phyloP scores from a whole-genome alignment of 2,329 filamentous ascomycete genomes.

The Aspergillus novoparasiticus region DNA sequence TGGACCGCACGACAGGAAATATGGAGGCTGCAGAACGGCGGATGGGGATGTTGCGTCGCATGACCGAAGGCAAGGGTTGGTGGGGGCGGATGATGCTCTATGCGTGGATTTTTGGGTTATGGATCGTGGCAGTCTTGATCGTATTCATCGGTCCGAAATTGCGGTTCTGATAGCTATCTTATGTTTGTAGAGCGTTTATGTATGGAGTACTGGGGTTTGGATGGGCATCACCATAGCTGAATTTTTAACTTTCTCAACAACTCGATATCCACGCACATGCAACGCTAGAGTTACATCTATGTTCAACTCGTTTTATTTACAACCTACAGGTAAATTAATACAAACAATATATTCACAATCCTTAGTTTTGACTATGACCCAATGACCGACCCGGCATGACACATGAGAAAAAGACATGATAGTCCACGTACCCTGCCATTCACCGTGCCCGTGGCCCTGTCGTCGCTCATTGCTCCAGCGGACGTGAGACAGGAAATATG shows the following conservation, averaged over 20 bases:
- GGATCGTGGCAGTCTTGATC: constrained; percentile 74
- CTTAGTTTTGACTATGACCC: constrained; percentile 31
- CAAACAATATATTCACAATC: constrained; percentile 22
- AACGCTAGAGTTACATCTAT: constrained; percentile 22
- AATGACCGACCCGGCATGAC: constrained; percentile 40
- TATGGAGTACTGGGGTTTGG: constrained; percentile 4
- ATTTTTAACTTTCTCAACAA: neutral
- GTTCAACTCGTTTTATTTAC: neutral
- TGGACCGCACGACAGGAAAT: constrained; percentile 74
- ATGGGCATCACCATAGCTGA: neutral
- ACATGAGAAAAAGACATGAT: constrained; percentile 40
- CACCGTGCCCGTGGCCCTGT: constrained; percentile 28
- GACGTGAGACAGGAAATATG: constrained; percentile 31
- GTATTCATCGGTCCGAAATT: constrained; percentile 88
- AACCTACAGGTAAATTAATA: neutral
- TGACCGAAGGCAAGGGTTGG: constrained; percentile 89
- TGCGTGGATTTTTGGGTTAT: constrained; percentile 78
- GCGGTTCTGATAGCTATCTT: constrained; percentile 62
- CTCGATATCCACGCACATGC: neutral
- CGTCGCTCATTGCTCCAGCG: constrained; percentile 29
- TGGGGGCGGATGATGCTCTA: constrained; percentile 83
- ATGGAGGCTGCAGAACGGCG: constrained; percentile 75
- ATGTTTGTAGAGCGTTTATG: neutral
- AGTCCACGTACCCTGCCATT: constrained; percentile 33
- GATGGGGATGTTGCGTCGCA: constrained; percentile 75